A percentile compares a stretch with the other conserved stretches of the same genome.
phyloP scores from a whole-genome alignment of 768 basidiomycete species.

The Podaxis pistillaris region DNA sequence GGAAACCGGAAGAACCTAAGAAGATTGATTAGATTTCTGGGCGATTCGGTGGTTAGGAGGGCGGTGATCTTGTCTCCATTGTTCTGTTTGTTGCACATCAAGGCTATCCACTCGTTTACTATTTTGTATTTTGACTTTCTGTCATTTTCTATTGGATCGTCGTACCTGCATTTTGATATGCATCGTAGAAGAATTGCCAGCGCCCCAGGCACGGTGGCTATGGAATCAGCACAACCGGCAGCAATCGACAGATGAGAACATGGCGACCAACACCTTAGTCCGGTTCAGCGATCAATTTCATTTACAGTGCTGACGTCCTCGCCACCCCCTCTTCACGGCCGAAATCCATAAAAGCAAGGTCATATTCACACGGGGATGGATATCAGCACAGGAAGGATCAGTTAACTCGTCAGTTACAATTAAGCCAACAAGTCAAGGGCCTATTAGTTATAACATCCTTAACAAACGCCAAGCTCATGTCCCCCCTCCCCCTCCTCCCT shows the following conservation, averaged over 20 bases:
- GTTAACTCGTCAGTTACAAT: no score
- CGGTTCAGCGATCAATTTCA: no score
- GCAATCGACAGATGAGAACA: no score
- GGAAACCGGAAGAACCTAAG: conserved; percentile 25
- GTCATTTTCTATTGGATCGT: not conserved
- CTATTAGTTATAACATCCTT: not conserved
- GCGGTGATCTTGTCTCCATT: not conserved
- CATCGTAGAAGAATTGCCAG: not conserved
- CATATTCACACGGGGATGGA: not conserved
- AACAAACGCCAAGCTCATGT: not conserved
- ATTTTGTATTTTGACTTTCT: not conserved
- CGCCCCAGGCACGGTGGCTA: not conserved
- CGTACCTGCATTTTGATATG: not conserved
- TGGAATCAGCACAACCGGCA: no score
- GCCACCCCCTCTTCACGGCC: no score
- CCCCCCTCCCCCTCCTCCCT: not conserved
- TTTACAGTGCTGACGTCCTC: no score
- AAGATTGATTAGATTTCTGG: not conserved
- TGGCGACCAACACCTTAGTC: no score
- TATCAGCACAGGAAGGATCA: not conserved
- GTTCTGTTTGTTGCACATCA: not conserved
- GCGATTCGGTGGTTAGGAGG: not conserved
- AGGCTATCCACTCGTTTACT: not conserved
- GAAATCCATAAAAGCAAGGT: no score
- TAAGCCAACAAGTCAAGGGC: no score